A percentile compares a stretch with the other conserved stretches of the same genome.
phyloP scores from a whole-genome alignment of 2,329 filamentous ascomycete species.

The Chaetomium globosum region DNA sequence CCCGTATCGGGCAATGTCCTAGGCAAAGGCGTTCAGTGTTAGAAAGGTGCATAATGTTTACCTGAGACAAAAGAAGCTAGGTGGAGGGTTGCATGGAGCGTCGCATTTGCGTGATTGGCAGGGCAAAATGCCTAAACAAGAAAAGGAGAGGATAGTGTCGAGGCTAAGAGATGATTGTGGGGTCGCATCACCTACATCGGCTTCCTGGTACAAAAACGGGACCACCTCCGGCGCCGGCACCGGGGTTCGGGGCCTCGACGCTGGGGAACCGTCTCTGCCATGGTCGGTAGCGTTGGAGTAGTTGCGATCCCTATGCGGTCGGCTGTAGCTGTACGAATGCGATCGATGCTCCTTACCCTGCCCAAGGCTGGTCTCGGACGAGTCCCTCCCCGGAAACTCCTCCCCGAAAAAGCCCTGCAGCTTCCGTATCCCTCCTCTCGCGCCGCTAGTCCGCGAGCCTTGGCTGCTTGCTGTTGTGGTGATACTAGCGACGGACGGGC shows the following conservation, averaged over 20 bases:
- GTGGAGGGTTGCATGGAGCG: constrained; percentile 11
- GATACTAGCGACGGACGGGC: constrained; percentile 86
- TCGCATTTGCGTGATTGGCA: constrained; percentile 14
- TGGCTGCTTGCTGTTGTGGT: constrained; percentile 80
- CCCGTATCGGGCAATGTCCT: constrained; percentile 76
- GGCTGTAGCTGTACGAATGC: constrained; percentile 63
- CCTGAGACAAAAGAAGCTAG: constrained; percentile 12
- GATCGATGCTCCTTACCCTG: constrained; percentile 64
- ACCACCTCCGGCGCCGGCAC: constrained; percentile 89
- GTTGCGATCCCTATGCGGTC: constrained; percentile 71
- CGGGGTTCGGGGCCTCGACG: constrained; percentile 80
- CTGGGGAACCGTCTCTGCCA: constrained; percentile 73
- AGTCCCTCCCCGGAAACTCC: constrained; percentile 74
- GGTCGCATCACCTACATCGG: constrained; percentile 60
- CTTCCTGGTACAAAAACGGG: constrained; percentile 94
- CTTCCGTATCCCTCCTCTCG: constrained; percentile 75
- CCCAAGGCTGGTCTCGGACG: constrained; percentile 70
- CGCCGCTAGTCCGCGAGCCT: constrained; percentile 73
- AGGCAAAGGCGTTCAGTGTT: constrained; percentile 25
- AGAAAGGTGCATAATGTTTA: constrained; percentile 23
- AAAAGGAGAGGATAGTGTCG: constrained; percentile 34
- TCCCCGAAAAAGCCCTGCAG: constrained; percentile 92
- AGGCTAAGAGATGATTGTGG: constrained; percentile 23
- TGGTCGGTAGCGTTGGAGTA: constrained; percentile 76
- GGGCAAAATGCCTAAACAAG: constrained; percentile 28